Percentiles rank a stretch among this genome's conserved stretches.
These are phyloP conservation scores for Entomortierella chlamydospora DNA, from an alignment of 192 early-diverging fungal species.

Conservation along the genomic window DNA sequence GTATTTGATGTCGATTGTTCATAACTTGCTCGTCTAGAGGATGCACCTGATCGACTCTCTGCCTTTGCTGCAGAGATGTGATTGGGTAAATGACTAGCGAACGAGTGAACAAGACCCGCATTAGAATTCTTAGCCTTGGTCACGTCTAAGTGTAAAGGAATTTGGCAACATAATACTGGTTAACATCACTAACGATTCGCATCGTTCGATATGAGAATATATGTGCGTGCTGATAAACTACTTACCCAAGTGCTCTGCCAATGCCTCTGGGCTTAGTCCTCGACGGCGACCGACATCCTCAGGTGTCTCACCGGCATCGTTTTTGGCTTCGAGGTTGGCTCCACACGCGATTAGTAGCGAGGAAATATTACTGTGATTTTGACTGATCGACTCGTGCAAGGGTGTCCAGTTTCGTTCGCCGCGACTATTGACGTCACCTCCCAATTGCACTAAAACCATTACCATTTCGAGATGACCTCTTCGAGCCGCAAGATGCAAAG, in stretches of 20 bases:
- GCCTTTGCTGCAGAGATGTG: constrained; percentile 10
- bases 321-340: constrained; percentile 25
- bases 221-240: background rate
- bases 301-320: constrained; percentile 38
- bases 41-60: constrained; percentile 24
- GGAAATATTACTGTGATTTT: constrained; percentile 47
- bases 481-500: constrained; percentile 75
- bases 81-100: constrained; percentile 15
- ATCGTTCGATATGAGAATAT: background rate
- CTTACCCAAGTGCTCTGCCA: constrained; percentile 41
- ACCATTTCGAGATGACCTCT: constrained; percentile 66
- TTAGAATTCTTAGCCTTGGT: constrained; percentile 28
- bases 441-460: constrained; percentile 61
- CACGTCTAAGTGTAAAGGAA: constrained; percentile 14
- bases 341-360: constrained; percentile 44
- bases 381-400: constrained; percentile 53
- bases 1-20: constrained; percentile 44
- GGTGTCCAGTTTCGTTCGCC: constrained; percentile 61
- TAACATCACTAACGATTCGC: no score
- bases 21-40: constrained; percentile 31
- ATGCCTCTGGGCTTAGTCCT: constrained; percentile 16
- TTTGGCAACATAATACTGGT: no score
- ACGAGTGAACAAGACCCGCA: constrained; percentile 27
- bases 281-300: constrained; percentile 39
- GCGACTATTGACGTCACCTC: constrained; percentile 69